Evolutionary conservation across 495 filamentous ascomycete genomes (phyloP).

Genomic region (Aspergillus funiculosus): DNA sequence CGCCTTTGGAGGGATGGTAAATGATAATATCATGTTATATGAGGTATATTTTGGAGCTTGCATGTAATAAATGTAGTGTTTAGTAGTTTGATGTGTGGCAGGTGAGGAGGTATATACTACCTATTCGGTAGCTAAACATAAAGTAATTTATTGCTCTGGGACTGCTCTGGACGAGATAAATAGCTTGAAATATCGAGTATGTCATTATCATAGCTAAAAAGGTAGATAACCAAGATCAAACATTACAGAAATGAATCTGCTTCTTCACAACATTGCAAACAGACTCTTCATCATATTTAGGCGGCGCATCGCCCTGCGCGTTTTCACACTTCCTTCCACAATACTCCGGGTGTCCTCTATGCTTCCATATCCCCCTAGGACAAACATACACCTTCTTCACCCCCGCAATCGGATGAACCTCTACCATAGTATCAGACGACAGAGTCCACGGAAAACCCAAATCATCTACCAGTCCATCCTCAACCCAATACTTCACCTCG

Average conservation of each 20-base stretch:
- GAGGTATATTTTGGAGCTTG: too few relatives aligned
- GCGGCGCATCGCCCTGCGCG: background rate
- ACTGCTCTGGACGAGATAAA: too few relatives aligned
- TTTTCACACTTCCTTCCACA: background rate
- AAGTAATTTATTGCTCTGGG: too few relatives aligned
- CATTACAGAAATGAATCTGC: too few relatives aligned
- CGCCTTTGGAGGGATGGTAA: slow-evolving; percentile 62
- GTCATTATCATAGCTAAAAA: too few relatives aligned
- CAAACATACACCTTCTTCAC: background rate
- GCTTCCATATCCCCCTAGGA: background rate
- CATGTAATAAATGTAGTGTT: background rate
- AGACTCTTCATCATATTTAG: background rate
- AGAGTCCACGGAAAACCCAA: background rate
- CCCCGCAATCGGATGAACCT: background rate
- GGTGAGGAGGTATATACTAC: too few relatives aligned
- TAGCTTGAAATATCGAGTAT: too few relatives aligned
- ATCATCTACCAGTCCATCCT: background rate
- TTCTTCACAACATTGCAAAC: background rate
- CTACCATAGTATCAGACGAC: background rate
- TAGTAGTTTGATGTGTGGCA: too few relatives aligned
- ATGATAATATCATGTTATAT: background rate
- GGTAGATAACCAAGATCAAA: too few relatives aligned
- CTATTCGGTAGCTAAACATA: too few relatives aligned
- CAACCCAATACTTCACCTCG: background rate
- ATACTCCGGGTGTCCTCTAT: background rate